Conservation (phyloP, 164 flowering plant genomes). For the Liriodendron chinense region DNA sequence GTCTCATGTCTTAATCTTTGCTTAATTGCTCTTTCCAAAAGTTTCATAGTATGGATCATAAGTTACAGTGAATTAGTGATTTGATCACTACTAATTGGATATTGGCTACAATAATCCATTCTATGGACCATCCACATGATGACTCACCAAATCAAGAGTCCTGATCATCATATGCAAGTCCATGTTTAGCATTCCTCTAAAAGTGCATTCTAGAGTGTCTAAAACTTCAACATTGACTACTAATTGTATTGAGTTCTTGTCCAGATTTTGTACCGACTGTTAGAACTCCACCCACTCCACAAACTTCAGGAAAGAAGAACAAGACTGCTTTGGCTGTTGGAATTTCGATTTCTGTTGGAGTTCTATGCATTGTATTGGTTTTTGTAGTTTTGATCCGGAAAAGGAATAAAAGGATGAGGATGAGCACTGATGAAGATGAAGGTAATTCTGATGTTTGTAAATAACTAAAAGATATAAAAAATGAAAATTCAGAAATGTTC, state of each 20-base stretch:
- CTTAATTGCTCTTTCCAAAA: too few species aligned
- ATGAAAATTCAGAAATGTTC: background rate
- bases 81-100: too few species aligned
- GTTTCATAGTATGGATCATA: too few species aligned
- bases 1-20: too few species aligned
- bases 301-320: slow-evolving; percentile 32
- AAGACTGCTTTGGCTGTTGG: slow-evolving; percentile 58
- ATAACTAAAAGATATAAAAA: background rate
- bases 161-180: too few species aligned
- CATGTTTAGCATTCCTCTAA: background rate
- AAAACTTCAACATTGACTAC: background rate
- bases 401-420: slow-evolving; percentile 31
- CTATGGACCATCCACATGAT: too few species aligned
- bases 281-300: too few species aligned
- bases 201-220: background rate
- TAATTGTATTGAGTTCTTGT: background rate
- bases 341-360: slow-evolving; percentile 42
- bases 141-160: too few species aligned
- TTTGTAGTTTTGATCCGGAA: slow-evolving; percentile 24
- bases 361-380: slow-evolving; percentile 22
- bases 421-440: slow-evolving; percentile 37
- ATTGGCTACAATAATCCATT: too few species aligned
- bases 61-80: too few species aligned
- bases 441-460: slow-evolving; percentile 28
- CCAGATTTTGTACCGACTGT: slow-evolving; percentile 41